Base-by-base conservation (phyloP, 2,329 filamentous ascomycete species). In the Cylindrodendrum hubeiense region DNA sequence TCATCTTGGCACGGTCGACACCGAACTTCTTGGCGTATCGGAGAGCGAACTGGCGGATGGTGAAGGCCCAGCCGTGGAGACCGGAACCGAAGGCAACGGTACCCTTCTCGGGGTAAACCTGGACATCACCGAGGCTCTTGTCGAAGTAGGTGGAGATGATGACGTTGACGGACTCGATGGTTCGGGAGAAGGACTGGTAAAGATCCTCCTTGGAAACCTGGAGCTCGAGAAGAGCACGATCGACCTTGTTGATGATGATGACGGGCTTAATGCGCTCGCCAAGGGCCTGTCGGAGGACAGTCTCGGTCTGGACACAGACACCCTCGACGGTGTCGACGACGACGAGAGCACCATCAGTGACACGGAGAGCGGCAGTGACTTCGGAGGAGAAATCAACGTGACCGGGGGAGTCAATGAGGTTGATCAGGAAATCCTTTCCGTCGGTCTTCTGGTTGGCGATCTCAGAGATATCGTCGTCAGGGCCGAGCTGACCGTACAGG, bases 331-430 rank as follows among this genome's bases (percentile, higher is more conserved):
- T 98, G 89, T 99, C 96, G 87, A 99, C 96, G 86, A 99, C 96
- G 81, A 99, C 96, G 76, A 99, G 93, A 79, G 96, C 96, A 93
- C 96, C 96, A 80, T 99, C 96, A 77, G 96, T 99, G 86, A 99
- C 96, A 94, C 96, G 96, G 80, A 99, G 95, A 82, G 96, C 96
- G 82, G 96, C 96, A 81, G 96, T 99, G 82, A 99, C 96, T 84
- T 99, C 96, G 74, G 96, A 99, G 44, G 96, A 99, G 92, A 99
- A 99, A 87, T 99, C 96, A 87, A 99, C 96, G 95, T 99, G 96
- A 90, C 96, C 96, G 71, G 96, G 96, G 67, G 96, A 99, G 86
- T 99, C 96, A 84, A 99, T 99, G 86, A 99, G 90, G 92, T 99
- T 99, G 91, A 99, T 97, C 89, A 99, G 89, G 92, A 99, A 99